Evolutionary conservation across 176 grass and related monocot genomes (phyloP).

Genomic region (Dactylis glomerata): DNA sequence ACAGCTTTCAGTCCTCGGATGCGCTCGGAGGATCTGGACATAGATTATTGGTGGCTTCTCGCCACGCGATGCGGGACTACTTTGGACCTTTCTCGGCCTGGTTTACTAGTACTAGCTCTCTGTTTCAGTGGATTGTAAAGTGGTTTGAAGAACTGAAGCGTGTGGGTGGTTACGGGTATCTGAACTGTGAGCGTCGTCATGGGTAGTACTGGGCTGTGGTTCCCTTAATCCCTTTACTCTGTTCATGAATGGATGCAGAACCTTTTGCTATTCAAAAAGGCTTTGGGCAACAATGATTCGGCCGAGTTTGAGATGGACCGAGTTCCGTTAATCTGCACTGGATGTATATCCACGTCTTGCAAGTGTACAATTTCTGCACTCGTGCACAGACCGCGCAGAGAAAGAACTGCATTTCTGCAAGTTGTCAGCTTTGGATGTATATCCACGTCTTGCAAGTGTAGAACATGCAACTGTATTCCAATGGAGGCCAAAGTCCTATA

Average conservation of each 20-base stretch:
- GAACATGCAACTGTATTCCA: too few relatives aligned
- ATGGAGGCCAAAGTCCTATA: too few relatives aligned
- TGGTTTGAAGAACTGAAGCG: neutral
- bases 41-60: neutral
- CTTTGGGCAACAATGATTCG: neutral
- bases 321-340: neutral
- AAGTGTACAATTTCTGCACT: neutral
- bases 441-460: neutral
- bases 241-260: neutral
- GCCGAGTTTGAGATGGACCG: neutral
- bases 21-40: neutral
- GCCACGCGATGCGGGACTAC: neutral
- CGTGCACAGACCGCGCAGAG: neutral
- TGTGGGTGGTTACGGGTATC: neutral
- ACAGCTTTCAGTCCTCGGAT: neutral
- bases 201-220: neutral
- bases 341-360: neutral
- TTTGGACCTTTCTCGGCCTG: neutral
- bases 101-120: neutral
- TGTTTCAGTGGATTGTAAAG: neutral
- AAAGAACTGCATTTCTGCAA: neutral
- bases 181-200: constrained; percentile 14
- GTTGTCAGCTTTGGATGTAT: neutral
- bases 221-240: neutral
- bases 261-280: neutral